A percentile compares a stretch with the other conserved stretches of the same genome.
These are phyloP conservation scores for Aspergillus spinulosporus DNA, from an alignment of 2,329 filamentous ascomycete genomes.

Conservation along the genomic window DNA sequence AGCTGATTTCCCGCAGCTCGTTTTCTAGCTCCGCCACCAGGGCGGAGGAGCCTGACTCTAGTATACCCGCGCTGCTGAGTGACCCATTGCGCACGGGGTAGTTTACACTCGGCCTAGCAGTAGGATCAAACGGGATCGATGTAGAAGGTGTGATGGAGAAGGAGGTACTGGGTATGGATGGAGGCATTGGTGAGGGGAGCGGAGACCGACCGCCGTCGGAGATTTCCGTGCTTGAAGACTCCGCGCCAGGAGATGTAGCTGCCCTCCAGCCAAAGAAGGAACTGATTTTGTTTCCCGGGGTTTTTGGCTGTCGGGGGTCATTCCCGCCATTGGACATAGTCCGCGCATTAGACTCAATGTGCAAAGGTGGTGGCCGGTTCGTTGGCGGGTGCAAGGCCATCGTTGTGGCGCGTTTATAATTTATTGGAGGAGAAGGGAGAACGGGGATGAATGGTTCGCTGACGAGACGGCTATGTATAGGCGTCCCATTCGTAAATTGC, in stretches of 20 bases:
- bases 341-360: slow-evolving; percentile 44
- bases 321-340: slow-evolving; percentile 33
- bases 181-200: slow-evolving; percentile 55
- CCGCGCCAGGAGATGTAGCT: slow-evolving; percentile 54
- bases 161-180: slow-evolving; percentile 36
- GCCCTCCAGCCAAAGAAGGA: slow-evolving; percentile 69
- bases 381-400: slow-evolving; percentile 48
- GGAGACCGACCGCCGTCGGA: slow-evolving; percentile 62
- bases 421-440: slow-evolving; percentile 69
- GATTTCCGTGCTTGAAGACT: slow-evolving; percentile 63
- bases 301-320: slow-evolving; percentile 48
- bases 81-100: slow-evolving; percentile 45
- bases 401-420: slow-evolving; percentile 38
- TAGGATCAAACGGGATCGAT: slow-evolving; percentile 50
- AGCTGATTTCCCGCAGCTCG: slow-evolving; percentile 88
- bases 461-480: slow-evolving; percentile 43
- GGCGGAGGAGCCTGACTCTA: slow-evolving; percentile 50
- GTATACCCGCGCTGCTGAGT: slow-evolving; percentile 46
- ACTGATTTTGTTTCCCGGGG: slow-evolving; percentile 59
- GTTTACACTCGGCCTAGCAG: slow-evolving; percentile 49
- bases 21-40: slow-evolving; percentile 87
- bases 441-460: slow-evolving; percentile 53
- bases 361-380: slow-evolving; percentile 45
- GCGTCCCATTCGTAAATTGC: slow-evolving; percentile 40
- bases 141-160: slow-evolving; percentile 43